Evolutionary conservation across 495 filamentous ascomycete species (phyloP), one percentile per base, ranked within the genome.

Genomic region (Cairneyella variabilis): DNA sequence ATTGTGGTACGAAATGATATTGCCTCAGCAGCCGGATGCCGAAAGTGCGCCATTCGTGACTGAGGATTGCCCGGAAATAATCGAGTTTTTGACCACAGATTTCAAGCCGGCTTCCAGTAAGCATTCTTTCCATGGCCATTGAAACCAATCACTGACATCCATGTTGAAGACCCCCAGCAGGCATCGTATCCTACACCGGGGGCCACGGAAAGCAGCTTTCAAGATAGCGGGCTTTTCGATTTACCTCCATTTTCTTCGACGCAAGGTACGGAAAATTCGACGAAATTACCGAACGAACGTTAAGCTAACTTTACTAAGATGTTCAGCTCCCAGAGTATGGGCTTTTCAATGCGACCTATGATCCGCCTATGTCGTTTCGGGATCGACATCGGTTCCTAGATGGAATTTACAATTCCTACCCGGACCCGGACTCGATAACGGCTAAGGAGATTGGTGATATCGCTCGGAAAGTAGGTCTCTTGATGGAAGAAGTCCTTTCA

Each of bases 401-500:
- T 39, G 30, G 46, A 25, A n/a, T 49, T 25, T 49, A 38, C 30
- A 49, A 49, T 37, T 49, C 46, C 4, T 49, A 25, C 46, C 28
- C 32, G 28, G 46, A 49, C 17, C n/a, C 46, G 28, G 20, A 11
- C 9, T 16, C 39, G 20, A 38, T 49, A 10, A 23, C 46, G 16
- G 46, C 46, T 32, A 18, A 49, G 32, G 28, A 49, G 3, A 37
- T 49, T n/a, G 46, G 32, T 16, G 9, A 49, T 0, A 26, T 49
- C 3, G 25, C 41, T 45, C 41, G 45, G 1, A 48, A 48, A 36
- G 45, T 36, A 5, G 45, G 45, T 34, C 45, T 48, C 12, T 48
- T 48, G 27, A 48, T 34, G 27, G 45, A 48, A 48, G 45, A 48
- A 34, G 45, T 48, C 34, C 45, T 48, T 20, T 17, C 45, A 36